These are phyloP conservation scores for Phytophthora idaei DNA, from an alignment of 352 stramenopile species.

Conservation along the genomic window DNA sequence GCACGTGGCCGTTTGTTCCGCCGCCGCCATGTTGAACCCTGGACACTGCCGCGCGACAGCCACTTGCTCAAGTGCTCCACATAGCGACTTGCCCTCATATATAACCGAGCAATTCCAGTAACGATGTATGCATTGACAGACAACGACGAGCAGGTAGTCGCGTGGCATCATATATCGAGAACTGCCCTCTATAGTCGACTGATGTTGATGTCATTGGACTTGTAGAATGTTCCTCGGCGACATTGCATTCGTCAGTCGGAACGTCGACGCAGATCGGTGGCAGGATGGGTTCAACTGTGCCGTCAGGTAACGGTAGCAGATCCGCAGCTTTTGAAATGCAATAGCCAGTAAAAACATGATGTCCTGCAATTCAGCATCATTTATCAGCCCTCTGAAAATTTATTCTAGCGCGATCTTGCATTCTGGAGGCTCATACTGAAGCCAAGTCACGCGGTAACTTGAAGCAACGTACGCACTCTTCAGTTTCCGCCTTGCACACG, in stretches of 20 bases:
- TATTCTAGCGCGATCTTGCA: conserved; percentile 31
- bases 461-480: conserved; percentile 21
- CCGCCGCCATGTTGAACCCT: conserved; percentile 3
- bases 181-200: too few species aligned
- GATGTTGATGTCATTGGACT: too few species aligned
- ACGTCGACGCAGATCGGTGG: background rate
- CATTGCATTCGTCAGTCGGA: too few species aligned
- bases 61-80: background rate
- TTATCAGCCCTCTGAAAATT: background rate
- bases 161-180: too few species aligned
- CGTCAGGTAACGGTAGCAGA: background rate
- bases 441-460: conserved; percentile 32
- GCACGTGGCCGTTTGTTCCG: conserved; percentile 22
- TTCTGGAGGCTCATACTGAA: conserved; percentile 25
- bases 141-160: too few species aligned
- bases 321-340: conserved; percentile 24
- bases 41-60: background rate
- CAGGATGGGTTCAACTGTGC: background rate
- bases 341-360: conserved; percentile 23
- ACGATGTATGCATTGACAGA: too few species aligned
- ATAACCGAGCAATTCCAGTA: too few species aligned
- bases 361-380: conserved; percentile 19
- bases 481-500: conserved; percentile 28
- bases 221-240: too few species aligned
- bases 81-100: too few species aligned